Percentiles rank a stretch among this genome's conserved stretches.
Evolutionary conservation across 164 flowering plant genomes (phyloP).

Genomic region (Warburgia ugandensis): DNA sequence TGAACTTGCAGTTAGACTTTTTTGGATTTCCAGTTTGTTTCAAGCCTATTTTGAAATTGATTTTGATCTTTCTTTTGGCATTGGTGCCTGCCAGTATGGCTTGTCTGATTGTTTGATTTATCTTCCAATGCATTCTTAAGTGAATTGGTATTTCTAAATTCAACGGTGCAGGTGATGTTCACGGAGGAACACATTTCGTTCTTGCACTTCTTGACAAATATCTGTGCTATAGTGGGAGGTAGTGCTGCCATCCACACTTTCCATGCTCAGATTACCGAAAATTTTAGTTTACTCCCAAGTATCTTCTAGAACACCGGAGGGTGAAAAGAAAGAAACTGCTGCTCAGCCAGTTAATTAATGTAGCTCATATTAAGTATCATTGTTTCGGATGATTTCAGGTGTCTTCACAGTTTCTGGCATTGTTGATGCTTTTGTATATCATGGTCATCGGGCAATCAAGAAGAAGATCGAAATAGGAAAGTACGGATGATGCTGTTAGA

Average conservation of each 20-base stretch:
- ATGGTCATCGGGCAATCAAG: conserved; percentile 54
- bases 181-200: conserved; percentile 45
- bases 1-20: too few species aligned
- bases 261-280: neutral
- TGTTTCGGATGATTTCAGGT: conserved; percentile 28
- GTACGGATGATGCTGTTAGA: conserved; percentile 11
- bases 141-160: neutral
- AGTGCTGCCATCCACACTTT: neutral
- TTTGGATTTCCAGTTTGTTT: too few species aligned
- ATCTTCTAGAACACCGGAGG: neutral
- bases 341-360: neutral
- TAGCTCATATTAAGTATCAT: neutral
- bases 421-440: conserved; percentile 58
- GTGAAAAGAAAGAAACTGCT: neutral
- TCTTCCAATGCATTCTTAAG: neutral
- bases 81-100: neutral
- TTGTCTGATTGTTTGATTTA: too few species aligned
- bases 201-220: conserved; percentile 56
- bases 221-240: conserved; percentile 82
- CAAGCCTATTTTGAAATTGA: too few species aligned
- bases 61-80: too few species aligned
- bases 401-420: conserved; percentile 67
- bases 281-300: neutral
- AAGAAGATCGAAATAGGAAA: conserved; percentile 61
- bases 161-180: conserved; percentile 44